Evolutionary conservation across 2,329 filamentous ascomycete genomes (phyloP).

Genomic region (Hypoxylon sp.): DNA sequence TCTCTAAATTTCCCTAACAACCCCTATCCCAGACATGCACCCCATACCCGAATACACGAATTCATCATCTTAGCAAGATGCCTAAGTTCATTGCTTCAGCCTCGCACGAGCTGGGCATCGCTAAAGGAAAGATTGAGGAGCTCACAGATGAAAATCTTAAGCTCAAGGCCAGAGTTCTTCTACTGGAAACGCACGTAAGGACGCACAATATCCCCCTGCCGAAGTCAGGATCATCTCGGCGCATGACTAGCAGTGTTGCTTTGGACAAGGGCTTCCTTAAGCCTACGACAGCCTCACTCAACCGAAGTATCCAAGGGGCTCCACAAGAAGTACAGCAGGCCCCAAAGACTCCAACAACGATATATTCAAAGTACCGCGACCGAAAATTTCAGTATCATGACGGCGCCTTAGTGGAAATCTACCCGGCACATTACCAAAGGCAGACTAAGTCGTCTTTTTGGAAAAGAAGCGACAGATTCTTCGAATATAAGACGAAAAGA

Average conservation of each 20-base stretch:
- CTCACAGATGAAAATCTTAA: neutral
- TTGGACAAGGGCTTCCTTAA: conserved; percentile 5
- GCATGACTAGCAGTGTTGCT: neutral
- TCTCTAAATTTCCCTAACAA: too few relatives aligned
- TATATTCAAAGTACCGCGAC: neutral
- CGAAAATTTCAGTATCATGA: neutral
- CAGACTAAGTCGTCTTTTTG: neutral
- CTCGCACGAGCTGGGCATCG: conserved; percentile 2
- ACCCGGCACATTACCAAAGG: neutral
- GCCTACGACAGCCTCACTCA: conserved; percentile 1
- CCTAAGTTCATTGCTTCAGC: conserved; percentile 6
- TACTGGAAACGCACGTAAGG: neutral
- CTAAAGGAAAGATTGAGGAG: conserved; percentile 5
- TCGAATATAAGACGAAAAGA: too few relatives aligned
- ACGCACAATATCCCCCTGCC: neutral
- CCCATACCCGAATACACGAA: neutral
- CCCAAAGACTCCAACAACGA: neutral
- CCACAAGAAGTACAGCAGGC: neutral
- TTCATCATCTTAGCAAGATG: conserved; percentile 3
- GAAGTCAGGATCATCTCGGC: neutral
- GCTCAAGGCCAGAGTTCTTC: neutral
- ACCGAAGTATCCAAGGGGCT: neutral
- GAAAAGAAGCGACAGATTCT: neutral
- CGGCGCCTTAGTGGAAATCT: neutral
- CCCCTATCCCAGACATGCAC: neutral